Conservation (phyloP, 495 filamentous ascomycete genomes). For the Penicillium ochrochloron region DNA sequence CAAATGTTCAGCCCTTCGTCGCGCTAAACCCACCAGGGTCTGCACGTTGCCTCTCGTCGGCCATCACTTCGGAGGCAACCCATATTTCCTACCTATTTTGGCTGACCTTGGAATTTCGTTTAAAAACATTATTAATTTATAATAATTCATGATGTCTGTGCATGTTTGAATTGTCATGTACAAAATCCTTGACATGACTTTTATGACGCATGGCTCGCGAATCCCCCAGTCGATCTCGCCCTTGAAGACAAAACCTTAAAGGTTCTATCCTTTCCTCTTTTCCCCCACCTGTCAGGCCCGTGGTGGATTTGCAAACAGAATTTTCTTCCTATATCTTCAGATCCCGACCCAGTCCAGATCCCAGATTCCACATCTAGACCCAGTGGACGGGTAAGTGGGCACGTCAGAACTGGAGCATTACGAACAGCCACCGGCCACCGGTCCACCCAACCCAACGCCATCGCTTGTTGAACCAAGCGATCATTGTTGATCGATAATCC, state of each 20-base stretch:
- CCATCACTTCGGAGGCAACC: neutral
- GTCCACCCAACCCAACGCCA: slow-evolving; percentile 10
- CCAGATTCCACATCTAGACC: neutral
- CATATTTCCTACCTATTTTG: neutral
- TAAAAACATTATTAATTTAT: neutral
- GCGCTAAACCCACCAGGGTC: neutral
- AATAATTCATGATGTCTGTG: neutral
- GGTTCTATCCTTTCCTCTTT: slow-evolving; percentile 1
- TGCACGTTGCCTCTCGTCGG: neutral
- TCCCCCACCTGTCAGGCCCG: slow-evolving; percentile 2
- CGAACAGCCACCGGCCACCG: slow-evolving; percentile 14
- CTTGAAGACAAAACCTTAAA: slow-evolving; percentile 11
- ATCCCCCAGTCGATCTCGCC: neutral
- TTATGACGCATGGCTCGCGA: slow-evolving; percentile 16
- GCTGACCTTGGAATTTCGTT: neutral
- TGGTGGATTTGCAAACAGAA: slow-evolving; percentile 8
- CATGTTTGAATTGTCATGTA: neutral
- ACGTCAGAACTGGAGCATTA: slow-evolving; percentile 15
- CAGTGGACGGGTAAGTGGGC: slow-evolving; percentile 5
- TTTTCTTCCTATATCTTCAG: slow-evolving; percentile 6
- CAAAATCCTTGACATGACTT: neutral
- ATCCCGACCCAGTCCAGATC: neutral
- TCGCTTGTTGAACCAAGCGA: neutral
- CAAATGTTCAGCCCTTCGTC: neutral
- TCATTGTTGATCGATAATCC: neutral